Evolutionary conservation across 2,329 filamentous ascomycete genomes (phyloP).

Genomic region (Pseudopithomyces maydicus): DNA sequence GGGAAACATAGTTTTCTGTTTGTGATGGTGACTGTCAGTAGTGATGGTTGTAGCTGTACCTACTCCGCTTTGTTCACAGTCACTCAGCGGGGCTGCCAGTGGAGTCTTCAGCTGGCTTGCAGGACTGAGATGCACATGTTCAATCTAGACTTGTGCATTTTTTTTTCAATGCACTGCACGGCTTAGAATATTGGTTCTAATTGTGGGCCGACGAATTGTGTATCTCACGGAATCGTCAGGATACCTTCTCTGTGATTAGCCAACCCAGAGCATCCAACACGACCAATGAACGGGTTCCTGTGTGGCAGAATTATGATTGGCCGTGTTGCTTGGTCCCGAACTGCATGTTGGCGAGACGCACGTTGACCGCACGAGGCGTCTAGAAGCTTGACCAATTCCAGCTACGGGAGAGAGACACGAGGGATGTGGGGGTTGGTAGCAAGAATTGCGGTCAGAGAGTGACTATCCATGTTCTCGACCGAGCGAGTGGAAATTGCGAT

Average conservation of each 20-base stretch:
- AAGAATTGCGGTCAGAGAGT: background rate
- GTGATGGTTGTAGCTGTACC: no score
- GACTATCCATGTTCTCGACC: constrained; percentile 1
- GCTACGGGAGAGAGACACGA: background rate
- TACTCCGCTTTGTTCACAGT: background rate
- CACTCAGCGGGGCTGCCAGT: background rate
- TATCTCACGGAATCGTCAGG: background rate
- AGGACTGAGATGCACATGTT: background rate
- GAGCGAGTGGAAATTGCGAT: background rate
- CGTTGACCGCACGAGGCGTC: background rate
- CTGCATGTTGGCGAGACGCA: background rate
- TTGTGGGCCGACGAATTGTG: background rate
- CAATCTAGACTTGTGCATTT: background rate
- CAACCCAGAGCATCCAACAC: background rate
- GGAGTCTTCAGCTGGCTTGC: background rate
- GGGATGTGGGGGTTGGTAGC: background rate
- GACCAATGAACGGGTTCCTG: background rate
- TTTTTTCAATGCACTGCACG: no score
- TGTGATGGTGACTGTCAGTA: no score
- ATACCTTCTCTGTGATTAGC: background rate
- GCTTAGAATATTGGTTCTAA: no score
- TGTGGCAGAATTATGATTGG: background rate
- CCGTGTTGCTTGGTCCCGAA: background rate
- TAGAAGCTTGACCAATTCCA: background rate
- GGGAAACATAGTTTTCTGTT: background rate